Evolutionary conservation across 192 early-diverging fungal species (phyloP).

Genomic region (Spizellomyces punctatus): DNA sequence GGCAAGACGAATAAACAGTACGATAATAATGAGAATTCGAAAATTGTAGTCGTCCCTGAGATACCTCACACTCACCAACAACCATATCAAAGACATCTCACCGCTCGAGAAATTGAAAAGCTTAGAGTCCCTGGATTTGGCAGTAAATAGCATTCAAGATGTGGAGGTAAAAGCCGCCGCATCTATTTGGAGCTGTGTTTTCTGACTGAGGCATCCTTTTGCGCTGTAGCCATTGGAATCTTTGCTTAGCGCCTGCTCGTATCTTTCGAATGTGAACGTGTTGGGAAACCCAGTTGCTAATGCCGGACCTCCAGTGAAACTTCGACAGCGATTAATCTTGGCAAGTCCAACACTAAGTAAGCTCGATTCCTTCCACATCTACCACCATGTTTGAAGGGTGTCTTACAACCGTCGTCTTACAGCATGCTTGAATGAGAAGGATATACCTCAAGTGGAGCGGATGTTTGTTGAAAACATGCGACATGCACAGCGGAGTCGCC

Average conservation of each 20-base stretch:
- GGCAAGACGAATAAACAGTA: background rate
- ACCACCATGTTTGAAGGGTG: background rate
- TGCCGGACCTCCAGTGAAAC: slow-evolving; percentile 26
- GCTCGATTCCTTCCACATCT: no score
- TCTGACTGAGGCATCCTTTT: background rate
- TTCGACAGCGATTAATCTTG: slow-evolving; percentile 48
- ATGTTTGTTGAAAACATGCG: slow-evolving; percentile 44
- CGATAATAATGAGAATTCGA: background rate
- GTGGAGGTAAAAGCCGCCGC: slow-evolving; percentile 34
- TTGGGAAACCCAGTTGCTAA: slow-evolving; percentile 32
- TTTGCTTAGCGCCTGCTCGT: slow-evolving; percentile 24
- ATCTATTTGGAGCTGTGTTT: background rate
- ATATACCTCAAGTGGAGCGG: slow-evolving; percentile 44
- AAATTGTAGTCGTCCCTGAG: slow-evolving; percentile 1
- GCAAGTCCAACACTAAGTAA: slow-evolving; percentile 36
- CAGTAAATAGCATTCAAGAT: slow-evolving; percentile 37
- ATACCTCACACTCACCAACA: slow-evolving; percentile 13
- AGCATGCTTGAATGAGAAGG: slow-evolving; percentile 49
- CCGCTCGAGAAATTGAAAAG: slow-evolving; percentile 23
- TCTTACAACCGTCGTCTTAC: background rate
- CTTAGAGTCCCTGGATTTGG: slow-evolving; percentile 43
- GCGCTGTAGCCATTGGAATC: slow-evolving; percentile 31
- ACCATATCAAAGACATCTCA: slow-evolving; percentile 33
- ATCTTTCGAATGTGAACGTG: slow-evolving; percentile 28
- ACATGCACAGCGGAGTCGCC: background rate